Conservation (phyloP, 768 basidiomycete genomes). For the Leccinum subgranulosum region DNA sequence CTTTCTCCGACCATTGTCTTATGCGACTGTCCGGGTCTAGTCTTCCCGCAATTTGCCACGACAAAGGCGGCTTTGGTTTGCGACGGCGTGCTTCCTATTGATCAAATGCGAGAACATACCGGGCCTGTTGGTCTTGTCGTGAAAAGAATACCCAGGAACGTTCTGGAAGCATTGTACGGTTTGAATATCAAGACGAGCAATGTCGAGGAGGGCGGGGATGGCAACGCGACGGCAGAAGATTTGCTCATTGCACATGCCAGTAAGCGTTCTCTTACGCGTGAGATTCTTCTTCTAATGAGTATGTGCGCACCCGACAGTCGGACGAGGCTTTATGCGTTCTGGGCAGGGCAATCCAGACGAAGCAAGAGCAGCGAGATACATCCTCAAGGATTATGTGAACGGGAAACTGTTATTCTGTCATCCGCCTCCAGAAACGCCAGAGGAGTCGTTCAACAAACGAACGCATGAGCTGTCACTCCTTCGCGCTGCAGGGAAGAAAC, state of each 20-base stretch:
- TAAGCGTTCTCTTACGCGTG: conserved; percentile 41
- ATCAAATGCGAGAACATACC: conserved; percentile 92
- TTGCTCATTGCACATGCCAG: conserved; percentile 89
- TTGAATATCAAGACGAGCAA: conserved; percentile 62
- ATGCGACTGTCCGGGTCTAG: conserved; percentile 97
- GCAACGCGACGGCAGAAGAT: conserved; percentile 69
- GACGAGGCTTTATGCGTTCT: conserved; percentile 85
- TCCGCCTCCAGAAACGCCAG: conserved; percentile 70
- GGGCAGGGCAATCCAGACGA: conserved; percentile 98
- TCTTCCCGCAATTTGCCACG: conserved; percentile 97
- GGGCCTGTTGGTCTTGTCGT: conserved; percentile 79
- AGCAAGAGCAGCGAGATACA: conserved; percentile 85
- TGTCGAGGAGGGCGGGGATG: conserved; percentile 83
- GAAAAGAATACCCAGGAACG: conserved; percentile 72
- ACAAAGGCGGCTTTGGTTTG: conserved; percentile 95
- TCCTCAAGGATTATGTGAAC: conserved; percentile 97
- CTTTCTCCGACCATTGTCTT: conserved; percentile 84
- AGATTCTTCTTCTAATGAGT: conserved; percentile 14
- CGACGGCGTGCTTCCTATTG: conserved; percentile 95
- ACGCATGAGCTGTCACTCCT: conserved; percentile 60
- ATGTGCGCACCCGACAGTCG: conserved; percentile 54
- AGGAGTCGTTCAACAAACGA: conserved; percentile 70
- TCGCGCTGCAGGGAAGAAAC: conserved; percentile 74
- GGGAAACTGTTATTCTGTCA: conserved; percentile 91
- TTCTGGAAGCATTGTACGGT: conserved; percentile 91